Conservation (phyloP, 495 filamentous ascomycete genomes). For the Oidiodendron maius region DNA sequence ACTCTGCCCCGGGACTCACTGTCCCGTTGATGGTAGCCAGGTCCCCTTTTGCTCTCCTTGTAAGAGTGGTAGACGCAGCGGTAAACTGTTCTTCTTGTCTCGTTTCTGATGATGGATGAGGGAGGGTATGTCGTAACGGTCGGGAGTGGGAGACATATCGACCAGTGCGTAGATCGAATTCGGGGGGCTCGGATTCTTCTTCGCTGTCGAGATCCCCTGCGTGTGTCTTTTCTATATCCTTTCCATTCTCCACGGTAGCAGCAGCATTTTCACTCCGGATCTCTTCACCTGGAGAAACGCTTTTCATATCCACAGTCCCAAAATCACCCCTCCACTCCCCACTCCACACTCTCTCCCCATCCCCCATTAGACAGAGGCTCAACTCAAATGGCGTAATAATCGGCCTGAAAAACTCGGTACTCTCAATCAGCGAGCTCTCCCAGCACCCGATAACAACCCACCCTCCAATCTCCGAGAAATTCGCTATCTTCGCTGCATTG, state of each 20-base stretch:
- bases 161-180: constrained; percentile 88
- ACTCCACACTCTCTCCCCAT: constrained; percentile 68
- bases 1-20: constrained; percentile 88
- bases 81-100: constrained; percentile 9
- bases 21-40: constrained; percentile 72
- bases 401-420: constrained; percentile 62
- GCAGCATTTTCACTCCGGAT: not conserved
- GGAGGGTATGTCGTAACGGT: constrained; percentile 53
- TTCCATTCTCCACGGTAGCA: not conserved
- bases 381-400: constrained; percentile 93
- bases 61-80: constrained; percentile 36
- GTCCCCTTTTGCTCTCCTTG: constrained; percentile 59
- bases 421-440: constrained; percentile 82
- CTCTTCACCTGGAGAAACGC: constrained; percentile 15
- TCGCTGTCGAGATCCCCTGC: constrained; percentile 31
- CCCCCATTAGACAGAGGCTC: constrained; percentile 61
- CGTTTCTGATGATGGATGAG: constrained; percentile 15
- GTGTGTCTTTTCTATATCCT: not conserved
- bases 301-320: constrained; percentile 37
- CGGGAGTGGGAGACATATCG: constrained; percentile 76
- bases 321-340: constrained; percentile 74
- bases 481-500: constrained; percentile 92
- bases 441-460: constrained; percentile 99
- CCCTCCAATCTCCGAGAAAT: constrained; percentile 89
- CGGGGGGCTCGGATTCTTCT: constrained; percentile 65